Evolutionary conservation across 108 stramenopile species (phyloP), one percentile per base, ranked within the genome.

Genomic region (Pseudonitzschia pungens): DNA sequence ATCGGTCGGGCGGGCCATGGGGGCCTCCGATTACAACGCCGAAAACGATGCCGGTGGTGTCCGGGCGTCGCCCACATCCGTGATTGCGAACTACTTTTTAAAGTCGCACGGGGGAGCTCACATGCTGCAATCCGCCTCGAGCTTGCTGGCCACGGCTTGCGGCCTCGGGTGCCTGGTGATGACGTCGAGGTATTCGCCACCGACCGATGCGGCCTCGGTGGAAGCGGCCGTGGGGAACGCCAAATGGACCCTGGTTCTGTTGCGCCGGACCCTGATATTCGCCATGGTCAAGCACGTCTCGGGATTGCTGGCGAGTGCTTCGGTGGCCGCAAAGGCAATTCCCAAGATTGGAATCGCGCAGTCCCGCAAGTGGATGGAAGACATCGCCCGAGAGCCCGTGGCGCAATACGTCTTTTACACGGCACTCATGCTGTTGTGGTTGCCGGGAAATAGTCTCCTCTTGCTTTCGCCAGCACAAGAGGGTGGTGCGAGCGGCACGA

Each of bases 31-130:
- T 77, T 63, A 69, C 42, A 24, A 60, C 55, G n/a, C 24, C 8
- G 68, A 78, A 26, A 77, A 84, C 50, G 72, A 67, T 50, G 31
- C 60, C 14, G 87, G 86, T 48, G 82, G 73, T 41, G 86, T 89
- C 29, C 74, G 79, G 69, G 83, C 83, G 21, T 67, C 86, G 3
- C 57, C 85, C 21, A 75, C 87, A 0, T 76, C 90, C 15, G 84
- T 91, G 14, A 66, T 93, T 52, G 87, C 87, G 41, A 81, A 91
- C 59, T 93, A 93, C 76, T 93, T 93, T 68, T 71, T 93, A 14
- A 86, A 88, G 69, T 85, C 85, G 51, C 92, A 93, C 56, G 89
- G 90, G 12, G 92, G 92, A 4, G 86, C 88, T 21, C 92, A 93
- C 79, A 81, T 68, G 44, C 54, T 89, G 27, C 92, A 91, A 72